Percentiles rank a stretch among this genome's conserved stretches.
These are phyloP conservation scores for Clonostachys chloroleuca DNA, from an alignment of 2,329 filamentous ascomycete species.

Conservation along the genomic window DNA sequence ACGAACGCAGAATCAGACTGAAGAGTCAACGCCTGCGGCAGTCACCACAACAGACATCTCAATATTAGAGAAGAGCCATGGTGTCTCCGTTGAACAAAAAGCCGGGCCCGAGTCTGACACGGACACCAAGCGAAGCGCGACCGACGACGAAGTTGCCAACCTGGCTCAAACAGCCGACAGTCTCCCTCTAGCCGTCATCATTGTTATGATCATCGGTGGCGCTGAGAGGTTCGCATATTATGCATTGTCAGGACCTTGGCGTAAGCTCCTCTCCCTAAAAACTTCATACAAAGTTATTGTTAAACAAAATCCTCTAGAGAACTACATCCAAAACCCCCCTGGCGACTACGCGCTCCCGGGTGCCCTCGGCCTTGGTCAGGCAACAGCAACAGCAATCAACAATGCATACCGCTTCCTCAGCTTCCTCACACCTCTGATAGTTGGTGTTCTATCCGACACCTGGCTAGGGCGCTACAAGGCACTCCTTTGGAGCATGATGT, in stretches of 20 bases:
- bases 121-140: not conserved
- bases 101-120: too few relatives aligned
- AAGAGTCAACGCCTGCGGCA: too few relatives aligned
- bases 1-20: too few relatives aligned
- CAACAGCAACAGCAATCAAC: constrained; percentile 38
- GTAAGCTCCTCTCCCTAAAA: not conserved
- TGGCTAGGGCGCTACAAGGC: constrained; percentile 59
- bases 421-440: constrained; percentile 50
- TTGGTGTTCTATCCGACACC: constrained; percentile 55
- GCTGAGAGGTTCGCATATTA: constrained; percentile 6
- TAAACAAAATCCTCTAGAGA: constrained; percentile 20
- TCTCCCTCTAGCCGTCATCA: constrained; percentile 1
- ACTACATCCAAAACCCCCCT: constrained; percentile 32
- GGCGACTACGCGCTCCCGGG: constrained; percentile 30
- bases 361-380: constrained; percentile 43
- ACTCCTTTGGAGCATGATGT: constrained; percentile 36
- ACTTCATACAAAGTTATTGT: not conserved
- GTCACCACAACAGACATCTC: too few relatives aligned
- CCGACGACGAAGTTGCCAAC: constrained; percentile 1
- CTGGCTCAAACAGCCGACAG: constrained; percentile 1
- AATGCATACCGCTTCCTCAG: constrained; percentile 41
- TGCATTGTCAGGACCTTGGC: constrained; percentile 3
- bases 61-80: too few relatives aligned
- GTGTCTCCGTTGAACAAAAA: too few relatives aligned
- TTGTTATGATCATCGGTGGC: constrained; percentile 1